Base-by-base conservation (phyloP, 1,139 yeast species). In the Yarrowia galli region DNA sequence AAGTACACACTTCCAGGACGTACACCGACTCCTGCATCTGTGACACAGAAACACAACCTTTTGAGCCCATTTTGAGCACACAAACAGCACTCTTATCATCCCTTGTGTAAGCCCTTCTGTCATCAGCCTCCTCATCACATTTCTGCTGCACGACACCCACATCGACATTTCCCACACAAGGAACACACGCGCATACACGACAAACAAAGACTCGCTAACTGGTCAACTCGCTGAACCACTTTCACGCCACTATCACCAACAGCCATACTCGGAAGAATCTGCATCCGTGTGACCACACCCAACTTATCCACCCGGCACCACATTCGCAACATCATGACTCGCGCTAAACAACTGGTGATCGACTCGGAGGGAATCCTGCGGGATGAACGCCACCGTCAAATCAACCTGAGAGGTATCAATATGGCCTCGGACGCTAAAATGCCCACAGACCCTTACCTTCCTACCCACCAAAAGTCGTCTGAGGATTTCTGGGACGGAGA, bases 321-420 rank as follows among this genome's bases (percentile, higher is more conserved):
- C 32, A 13, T 46, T 20, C 28, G n/a, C 18, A 38, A 13, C 28
- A 49, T 13, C 36, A 58, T 58, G 64, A 42, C 64, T n/a, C 38
- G 64, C 2, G 64, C 64, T 2, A 42, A 43, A 20, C 51, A 43
- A 28, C 71, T 71, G 28, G 69, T 88, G 75, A 70, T 75, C 6
- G 77, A 76, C 68, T 78, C 76, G 9, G 70, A 78, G 36, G 96
- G 96, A 1, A 80, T 83, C 70, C 85, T 91, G 71, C 77, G 84
- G 3, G 93, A 91, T 73, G 70, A 75, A 0, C 71, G 80, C 13
- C 89, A 89, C 2, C 79, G 95, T 51, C 81, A 80, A 36, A 78
- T 90, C n/a, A 82, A 83, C 9, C 77, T 91, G 61, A 85, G 89
- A 73, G 97, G 97, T 0, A 88, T 92, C 69, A 91, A 91, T 75